A percentile compares a stretch with the other conserved stretches of the same genome.
Conservation (phyloP, 2,329 filamentous ascomycete genomes). For the Ramichloridium luteum region DNA sequence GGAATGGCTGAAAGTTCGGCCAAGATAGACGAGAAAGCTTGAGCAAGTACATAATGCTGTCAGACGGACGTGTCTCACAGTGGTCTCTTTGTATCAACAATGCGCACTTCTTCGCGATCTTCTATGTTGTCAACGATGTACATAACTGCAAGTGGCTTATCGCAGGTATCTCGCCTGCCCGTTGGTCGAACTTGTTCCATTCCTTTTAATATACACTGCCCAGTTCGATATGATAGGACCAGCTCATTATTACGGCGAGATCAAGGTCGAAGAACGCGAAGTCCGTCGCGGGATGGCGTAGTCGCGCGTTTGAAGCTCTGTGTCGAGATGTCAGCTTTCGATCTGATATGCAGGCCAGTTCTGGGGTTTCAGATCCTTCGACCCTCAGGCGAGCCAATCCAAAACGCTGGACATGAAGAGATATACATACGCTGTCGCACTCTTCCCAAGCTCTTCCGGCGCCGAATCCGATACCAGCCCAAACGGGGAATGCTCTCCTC, state of each 20-base stretch:
- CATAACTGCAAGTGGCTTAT: too few species aligned
- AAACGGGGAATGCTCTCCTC: constrained; percentile 95
- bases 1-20: too few species aligned
- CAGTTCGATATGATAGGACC: neutral
- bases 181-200: too few species aligned
- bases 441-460: constrained; percentile 96
- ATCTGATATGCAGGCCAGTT: neutral
- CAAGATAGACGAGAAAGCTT: too few species aligned
- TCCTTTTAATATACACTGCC: constrained; percentile 1
- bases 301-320: constrained; percentile 43
- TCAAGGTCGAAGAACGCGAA: constrained; percentile 34
- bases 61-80: too few species aligned
- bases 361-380: neutral
- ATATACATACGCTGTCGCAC: constrained; percentile 61
- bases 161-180: too few species aligned
- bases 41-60: too few species aligned
- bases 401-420: neutral
- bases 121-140: too few species aligned
- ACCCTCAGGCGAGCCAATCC: neutral
- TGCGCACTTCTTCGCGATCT: too few species aligned
- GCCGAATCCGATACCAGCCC: constrained; percentile 85
- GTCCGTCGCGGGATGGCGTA: constrained; percentile 35
- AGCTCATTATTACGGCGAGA: neutral
- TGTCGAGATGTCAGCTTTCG: constrained; percentile 6
- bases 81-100: too few species aligned